Percentiles rank a stretch among this genome's conserved stretches.
Conservation (phyloP, 208 protist genomes). For the Leishmania arabica region DNA sequence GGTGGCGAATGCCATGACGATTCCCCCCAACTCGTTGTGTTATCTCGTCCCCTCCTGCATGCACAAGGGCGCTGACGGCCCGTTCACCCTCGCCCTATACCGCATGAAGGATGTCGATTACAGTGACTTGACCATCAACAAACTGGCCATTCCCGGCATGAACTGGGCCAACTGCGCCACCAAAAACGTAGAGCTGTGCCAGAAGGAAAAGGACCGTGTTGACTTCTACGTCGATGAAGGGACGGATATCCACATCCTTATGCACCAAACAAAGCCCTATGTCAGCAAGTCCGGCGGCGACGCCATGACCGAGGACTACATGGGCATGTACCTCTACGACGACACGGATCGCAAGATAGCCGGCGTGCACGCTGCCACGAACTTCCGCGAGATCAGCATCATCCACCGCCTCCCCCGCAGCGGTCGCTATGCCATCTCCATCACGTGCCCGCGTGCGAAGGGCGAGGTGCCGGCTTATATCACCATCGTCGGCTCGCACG, state of each 20-base stretch:
- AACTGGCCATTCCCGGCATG: constrained; percentile 43
- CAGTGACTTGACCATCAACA: constrained; percentile 44
- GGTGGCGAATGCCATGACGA: constrained; percentile 56
- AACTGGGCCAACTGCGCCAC: constrained; percentile 47
- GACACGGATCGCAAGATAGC: constrained; percentile 54
- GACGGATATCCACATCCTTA: constrained; percentile 75
- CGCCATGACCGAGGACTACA: constrained; percentile 76
- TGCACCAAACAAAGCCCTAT: constrained; percentile 64
- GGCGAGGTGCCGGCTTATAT: constrained; percentile 51
- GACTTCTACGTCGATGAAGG: constrained; percentile 81
- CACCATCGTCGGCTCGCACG: constrained; percentile 39
- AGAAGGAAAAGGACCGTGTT: constrained; percentile 61
- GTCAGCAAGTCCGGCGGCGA: constrained; percentile 44
- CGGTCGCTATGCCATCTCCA: constrained; percentile 68
- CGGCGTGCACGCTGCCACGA: constrained; percentile 75
- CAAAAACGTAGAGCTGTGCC: constrained; percentile 41
- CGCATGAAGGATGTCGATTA: constrained; percentile 43
- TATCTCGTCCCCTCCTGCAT: constrained; percentile 82
- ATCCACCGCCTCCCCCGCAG: constrained; percentile 51
- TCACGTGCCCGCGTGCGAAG: constrained; percentile 68
- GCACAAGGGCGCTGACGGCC: constrained; percentile 43
- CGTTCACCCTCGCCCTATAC: constrained; percentile 55
- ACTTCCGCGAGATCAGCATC: constrained; percentile 79
- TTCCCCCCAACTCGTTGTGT: constrained; percentile 64
- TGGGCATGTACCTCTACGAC: constrained; percentile 87